Base-by-base conservation (phyloP, 2,329 filamentous ascomycete species). In the Aureobasidium pullulans region DNA sequence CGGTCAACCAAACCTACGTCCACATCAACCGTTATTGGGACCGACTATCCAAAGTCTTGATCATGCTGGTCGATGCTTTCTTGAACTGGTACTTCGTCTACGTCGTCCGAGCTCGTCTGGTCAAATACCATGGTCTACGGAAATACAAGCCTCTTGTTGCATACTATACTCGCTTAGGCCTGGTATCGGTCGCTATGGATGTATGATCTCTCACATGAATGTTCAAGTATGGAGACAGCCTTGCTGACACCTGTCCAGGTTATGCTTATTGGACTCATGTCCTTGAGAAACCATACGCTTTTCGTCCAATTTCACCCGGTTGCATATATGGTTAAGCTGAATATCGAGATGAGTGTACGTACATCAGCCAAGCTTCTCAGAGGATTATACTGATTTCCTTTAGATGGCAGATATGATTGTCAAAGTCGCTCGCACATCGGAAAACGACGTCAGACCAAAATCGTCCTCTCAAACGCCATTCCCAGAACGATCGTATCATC, bases 81-180 rank as follows among this genome's bases (percentile, higher is more conserved):
- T 66, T 75, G 8, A 75, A 75, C 43, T 73, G 68, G 66, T 73
- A 73, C 44, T 74, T 74, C 62, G 61, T 74, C 57, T 74, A 64
- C 64, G 73, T 66, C 6, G 78, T 81, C 34, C 76, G 79, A 63
- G 68, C 69, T 3, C 73, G 77, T 2, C 73, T 82, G 0, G 70
- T 81, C 11, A 70, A 73, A 36, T 57, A 57, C 19, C 76, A 80
- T 54, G 77, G 76, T 1, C 68, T 81, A 3, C 73, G 73, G 7
- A 82, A 82, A 62, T 82, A 82, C 65, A 72, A 76, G 60, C 74
- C 74, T 4, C 71, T 82, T 0, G 73, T 80, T 3, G 69, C 69
- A 6, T 81, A 81, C 69, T 82, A 81, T 50, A 74, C 77, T 29
- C 73, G 73, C 46, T 74, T 82, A 15, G 78, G 81, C 66, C 29